Evolutionary conservation across 352 stramenopile species (phyloP).

Genomic region (Phytophthora kernoviae): DNA sequence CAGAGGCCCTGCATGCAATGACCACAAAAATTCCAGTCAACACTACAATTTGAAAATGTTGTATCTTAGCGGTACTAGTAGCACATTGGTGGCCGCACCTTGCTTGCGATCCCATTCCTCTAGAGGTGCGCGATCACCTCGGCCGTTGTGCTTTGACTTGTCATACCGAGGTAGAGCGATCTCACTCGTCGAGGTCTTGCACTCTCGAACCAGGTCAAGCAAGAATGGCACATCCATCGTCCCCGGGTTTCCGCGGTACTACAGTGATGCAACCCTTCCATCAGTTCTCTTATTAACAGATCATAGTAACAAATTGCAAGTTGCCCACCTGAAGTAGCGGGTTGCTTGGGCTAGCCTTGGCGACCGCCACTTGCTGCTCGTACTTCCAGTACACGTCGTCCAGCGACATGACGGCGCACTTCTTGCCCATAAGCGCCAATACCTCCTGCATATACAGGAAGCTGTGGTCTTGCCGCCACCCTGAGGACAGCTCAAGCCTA

Average conservation of each 20-base stretch:
- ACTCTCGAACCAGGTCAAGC: constrained; percentile 59
- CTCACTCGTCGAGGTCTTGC: constrained; percentile 45
- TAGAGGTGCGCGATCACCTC: constrained; percentile 68
- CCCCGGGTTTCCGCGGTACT: constrained; percentile 84
- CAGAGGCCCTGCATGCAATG: constrained; percentile 50
- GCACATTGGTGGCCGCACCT: constrained; percentile 31
- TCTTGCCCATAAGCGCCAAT: constrained; percentile 53
- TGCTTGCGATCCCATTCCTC: constrained; percentile 61
- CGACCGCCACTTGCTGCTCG: constrained; percentile 67
- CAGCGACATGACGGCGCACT: constrained; percentile 77
- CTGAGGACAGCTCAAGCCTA: constrained; percentile 85
- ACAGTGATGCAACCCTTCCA: constrained; percentile 20
- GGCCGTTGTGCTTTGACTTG: constrained; percentile 77
- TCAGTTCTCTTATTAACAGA: constrained; percentile 4
- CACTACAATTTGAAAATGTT: constrained; percentile 4
- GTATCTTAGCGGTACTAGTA: too few relatives aligned
- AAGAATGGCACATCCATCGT: constrained; percentile 83
- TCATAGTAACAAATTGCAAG: background rate
- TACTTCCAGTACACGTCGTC: constrained; percentile 86
- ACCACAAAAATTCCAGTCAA: background rate
- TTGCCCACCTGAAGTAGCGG: constrained; percentile 72
- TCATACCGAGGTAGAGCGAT: constrained; percentile 78
- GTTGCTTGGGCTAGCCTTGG: constrained; percentile 61
- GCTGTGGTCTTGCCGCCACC: constrained; percentile 86
- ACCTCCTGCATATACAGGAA: constrained; percentile 73